Conservation (phyloP, 1,139 yeast genomes). For the Geotrichum bryndzae region DNA sequence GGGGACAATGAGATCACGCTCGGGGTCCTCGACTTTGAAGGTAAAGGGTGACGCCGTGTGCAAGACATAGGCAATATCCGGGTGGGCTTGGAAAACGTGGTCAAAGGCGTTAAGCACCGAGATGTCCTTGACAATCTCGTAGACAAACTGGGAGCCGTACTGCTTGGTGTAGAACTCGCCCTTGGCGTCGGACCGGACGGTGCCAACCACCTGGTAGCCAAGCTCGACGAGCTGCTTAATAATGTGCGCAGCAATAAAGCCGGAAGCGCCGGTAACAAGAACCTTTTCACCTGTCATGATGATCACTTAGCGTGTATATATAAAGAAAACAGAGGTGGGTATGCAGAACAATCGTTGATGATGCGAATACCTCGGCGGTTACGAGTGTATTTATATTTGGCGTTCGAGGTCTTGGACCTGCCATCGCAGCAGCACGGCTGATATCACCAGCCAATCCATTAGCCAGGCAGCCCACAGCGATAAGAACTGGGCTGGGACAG, state of each 20-base stretch:
- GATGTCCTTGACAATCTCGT: constrained; percentile 41
- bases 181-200: constrained; percentile 49
- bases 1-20: constrained; percentile 9
- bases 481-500: too few relatives aligned
- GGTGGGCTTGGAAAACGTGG: constrained; percentile 34
- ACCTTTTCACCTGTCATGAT: constrained; percentile 26
- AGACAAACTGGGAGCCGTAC: constrained; percentile 30
- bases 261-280: constrained; percentile 55
- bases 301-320: neutral
- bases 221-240: constrained; percentile 33
- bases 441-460: too few relatives aligned
- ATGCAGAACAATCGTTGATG: too few relatives aligned
- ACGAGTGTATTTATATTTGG: too few relatives aligned
- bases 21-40: constrained; percentile 25
- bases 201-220: constrained; percentile 50
- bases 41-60: constrained; percentile 44
- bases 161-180: constrained; percentile 41
- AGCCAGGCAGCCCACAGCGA: too few relatives aligned
- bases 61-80: constrained; percentile 36
- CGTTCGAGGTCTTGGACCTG: too few relatives aligned
- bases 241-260: constrained; percentile 52
- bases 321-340: neutral
- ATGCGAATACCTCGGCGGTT: too few relatives aligned
- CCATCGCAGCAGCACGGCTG: too few relatives aligned
- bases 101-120: constrained; percentile 37